Conservation (phyloP, 306 rosid genomes). For the Quercus robur region DNA sequence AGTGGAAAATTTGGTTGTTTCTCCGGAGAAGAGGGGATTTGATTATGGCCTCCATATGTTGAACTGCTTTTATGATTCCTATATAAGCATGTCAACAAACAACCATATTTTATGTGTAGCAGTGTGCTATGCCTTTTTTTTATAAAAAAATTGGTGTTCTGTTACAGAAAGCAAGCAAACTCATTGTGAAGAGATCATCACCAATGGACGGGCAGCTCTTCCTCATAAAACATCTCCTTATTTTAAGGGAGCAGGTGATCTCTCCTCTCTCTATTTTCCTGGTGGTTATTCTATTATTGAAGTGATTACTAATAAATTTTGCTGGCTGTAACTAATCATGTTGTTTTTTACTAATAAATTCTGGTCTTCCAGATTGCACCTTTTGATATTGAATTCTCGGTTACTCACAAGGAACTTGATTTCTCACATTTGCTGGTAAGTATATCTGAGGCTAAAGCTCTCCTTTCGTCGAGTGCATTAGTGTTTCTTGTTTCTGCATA, state of each 20-base stretch:
- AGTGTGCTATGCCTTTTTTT: neutral
- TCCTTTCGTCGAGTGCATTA: conserved; percentile 20
- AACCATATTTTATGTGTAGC: neutral
- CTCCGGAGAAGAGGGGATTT: conserved; percentile 5
- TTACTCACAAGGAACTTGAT: conserved; percentile 97
- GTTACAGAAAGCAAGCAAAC: conserved; percentile 87
- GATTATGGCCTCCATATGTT: conserved; percentile 7
- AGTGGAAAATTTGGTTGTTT: neutral
- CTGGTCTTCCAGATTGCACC: conserved; percentile 77
- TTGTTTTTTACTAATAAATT: conserved; percentile 11
- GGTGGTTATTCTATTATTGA: conserved; percentile 10
- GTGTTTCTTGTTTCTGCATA: conserved; percentile 9
- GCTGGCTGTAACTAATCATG: neutral
- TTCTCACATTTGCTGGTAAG: conserved; percentile 98
- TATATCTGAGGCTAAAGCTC: conserved; percentile 31
- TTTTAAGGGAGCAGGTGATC: conserved; percentile 92
- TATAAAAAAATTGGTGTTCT: conserved; percentile 11
- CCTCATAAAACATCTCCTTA: conserved; percentile 92
- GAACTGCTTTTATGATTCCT: conserved; percentile 10
- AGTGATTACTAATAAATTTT: conserved; percentile 14
- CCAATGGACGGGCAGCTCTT: conserved; percentile 97
- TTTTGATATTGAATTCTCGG: conserved; percentile 87
- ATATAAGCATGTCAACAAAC: neutral
- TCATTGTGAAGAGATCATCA: conserved; percentile 80
- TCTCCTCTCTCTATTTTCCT: neutral